Conservation (phyloP, 371 early-diverging fungal genomes). For the Zychaea mexicana region DNA sequence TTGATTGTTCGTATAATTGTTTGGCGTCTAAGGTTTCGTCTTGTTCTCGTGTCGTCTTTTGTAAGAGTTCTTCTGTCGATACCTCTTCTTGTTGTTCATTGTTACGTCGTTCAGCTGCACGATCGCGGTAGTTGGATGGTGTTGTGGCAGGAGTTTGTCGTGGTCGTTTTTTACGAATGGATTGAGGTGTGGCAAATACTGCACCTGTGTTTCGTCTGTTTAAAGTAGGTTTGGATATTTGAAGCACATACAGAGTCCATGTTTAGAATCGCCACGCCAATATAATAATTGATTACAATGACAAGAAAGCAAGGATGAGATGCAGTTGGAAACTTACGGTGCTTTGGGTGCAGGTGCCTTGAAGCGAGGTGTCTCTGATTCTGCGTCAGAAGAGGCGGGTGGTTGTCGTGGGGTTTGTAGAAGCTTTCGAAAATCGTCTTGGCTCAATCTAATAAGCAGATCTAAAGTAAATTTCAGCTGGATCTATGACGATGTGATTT, state of each 20-base stretch:
- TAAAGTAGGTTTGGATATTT: conserved; percentile 18
- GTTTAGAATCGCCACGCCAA: too few species aligned
- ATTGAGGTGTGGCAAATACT: conserved; percentile 49
- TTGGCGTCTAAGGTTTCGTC: conserved; percentile 48
- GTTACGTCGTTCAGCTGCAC: conserved; percentile 86
- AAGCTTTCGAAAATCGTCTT: conserved; percentile 83
- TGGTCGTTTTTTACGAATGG: conserved; percentile 45
- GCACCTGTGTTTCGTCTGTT: conserved; percentile 37
- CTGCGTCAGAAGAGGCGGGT: conserved; percentile 1
- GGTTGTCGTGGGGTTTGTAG: conserved; percentile 73
- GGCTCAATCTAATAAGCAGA: conserved; percentile 50
- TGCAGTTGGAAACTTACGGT: conserved; percentile 41
- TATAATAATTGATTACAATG: neutral
- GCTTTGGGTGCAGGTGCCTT: conserved; percentile 50
- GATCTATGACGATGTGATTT: too few species aligned
- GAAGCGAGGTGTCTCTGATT: conserved; percentile 29
- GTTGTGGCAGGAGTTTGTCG: conserved; percentile 2
- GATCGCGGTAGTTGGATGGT: conserved; percentile 73
- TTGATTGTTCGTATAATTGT: conserved; percentile 76
- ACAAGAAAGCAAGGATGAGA: too few species aligned
- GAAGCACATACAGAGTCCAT: too few species aligned
- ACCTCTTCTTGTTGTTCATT: conserved; percentile 37
- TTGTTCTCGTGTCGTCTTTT: conserved; percentile 24
- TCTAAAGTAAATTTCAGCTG: neutral
- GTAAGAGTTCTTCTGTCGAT: conserved; percentile 31